A percentile compares a stretch with the other conserved stretches of the same genome.
Conservation (phyloP, 73 alveolate species). For the Durusdinium trenchii region DNA sequence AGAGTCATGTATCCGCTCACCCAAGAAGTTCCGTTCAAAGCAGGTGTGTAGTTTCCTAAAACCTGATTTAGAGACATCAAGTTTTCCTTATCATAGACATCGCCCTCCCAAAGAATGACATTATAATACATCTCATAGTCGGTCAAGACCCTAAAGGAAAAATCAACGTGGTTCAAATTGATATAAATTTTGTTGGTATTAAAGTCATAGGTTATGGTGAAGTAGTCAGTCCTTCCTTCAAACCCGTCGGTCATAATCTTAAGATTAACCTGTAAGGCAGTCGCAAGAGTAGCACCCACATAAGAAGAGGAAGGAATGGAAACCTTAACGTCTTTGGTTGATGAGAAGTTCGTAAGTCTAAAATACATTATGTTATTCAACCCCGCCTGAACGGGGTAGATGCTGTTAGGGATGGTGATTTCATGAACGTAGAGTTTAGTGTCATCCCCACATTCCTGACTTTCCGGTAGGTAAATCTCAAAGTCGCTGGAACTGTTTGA, state of each 20-base stretch:
- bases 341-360: slow-evolving; percentile 37
- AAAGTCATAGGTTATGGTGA: slow-evolving; percentile 7
- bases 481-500: slow-evolving; percentile 12
- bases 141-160: slow-evolving; percentile 13
- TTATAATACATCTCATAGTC: slow-evolving; percentile 51
- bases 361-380: neutral
- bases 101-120: slow-evolving; percentile 19
- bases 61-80: neutral
- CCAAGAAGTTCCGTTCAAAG: slow-evolving; percentile 14
- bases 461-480: slow-evolving; percentile 33
- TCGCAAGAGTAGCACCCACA: slow-evolving; percentile 12
- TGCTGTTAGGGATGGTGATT: slow-evolving; percentile 34
- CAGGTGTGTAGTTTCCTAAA: slow-evolving; percentile 40
- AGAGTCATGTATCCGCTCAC: neutral
- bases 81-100: neutral
- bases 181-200: slow-evolving; percentile 30
- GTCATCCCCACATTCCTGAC: slow-evolving; percentile 71
- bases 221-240: neutral
- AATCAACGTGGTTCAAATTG: slow-evolving; percentile 12
- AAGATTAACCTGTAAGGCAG: neutral
- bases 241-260: slow-evolving; percentile 20
- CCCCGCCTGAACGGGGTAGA: slow-evolving; percentile 56
- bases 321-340: neutral
- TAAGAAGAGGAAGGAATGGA: neutral
- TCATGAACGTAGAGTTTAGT: slow-evolving; percentile 60